Evolutionary conservation across 345 rosid genomes (phyloP), one percentile per base, ranked within the genome.

Genomic region (Salix arbutifolia): DNA sequence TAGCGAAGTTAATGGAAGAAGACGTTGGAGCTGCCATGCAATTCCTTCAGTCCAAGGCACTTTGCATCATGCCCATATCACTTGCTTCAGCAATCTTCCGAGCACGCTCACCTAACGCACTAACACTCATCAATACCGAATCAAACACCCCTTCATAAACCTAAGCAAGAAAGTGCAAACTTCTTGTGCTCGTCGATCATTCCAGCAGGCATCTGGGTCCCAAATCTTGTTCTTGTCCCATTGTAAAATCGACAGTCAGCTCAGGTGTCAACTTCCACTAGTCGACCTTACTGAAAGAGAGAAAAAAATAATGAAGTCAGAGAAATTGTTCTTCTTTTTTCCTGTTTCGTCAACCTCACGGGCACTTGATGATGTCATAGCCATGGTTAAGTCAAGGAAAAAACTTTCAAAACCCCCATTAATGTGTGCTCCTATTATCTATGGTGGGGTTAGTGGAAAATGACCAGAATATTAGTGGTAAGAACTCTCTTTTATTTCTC

Each of bases 21-120:
- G 91, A 91, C 61, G 72, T 90, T 0, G 97, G 97, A 23, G 88
- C 94, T 8, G 94, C 97, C 6, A 90, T 91, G 97, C 97, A 91
- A 73, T 86, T 90, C 74, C 94, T 91, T 76, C 92, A 90, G 74
- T 88, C 97, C 42, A 90, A 91, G 86, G 90, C 94, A 1, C 92
- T 90, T 19, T 91, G 94, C 88, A 84, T 91, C 85, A 90, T 90
- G 94, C 94, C 97, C 16, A 74, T 84, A 46, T 87, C 97, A 0
- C 86, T 91, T 0, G 92, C 97, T 30, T 88, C 91, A 0, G 90
- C 92, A 3, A 90, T 90, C 78, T 89, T 87, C 83, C 80, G 76
- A 21, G 74, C 88, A 8, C 87, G 79, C 72, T 90, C 85, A 33
- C 85, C 83, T 0, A 90, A 91, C 68, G 69, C 86, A 8, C 77